A percentile compares a stretch with the other conserved stretches of the same genome.
Conservation (phyloP, 179 eudicot species). For the Monotropa hypopitys region DNA sequence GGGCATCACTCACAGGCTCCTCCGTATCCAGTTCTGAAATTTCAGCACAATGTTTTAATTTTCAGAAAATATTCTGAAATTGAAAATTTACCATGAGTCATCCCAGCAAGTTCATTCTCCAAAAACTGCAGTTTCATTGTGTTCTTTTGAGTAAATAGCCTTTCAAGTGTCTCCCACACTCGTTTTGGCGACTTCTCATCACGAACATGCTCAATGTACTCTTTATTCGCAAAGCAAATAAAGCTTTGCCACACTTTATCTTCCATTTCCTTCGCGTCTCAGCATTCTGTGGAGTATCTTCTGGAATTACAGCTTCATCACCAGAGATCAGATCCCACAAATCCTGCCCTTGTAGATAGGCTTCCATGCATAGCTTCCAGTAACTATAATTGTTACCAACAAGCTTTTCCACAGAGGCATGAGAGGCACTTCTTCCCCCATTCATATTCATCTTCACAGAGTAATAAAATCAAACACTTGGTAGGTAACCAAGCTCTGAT, state of each 20-base stretch:
- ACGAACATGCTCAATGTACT: slow-evolving; percentile 17
- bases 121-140: slow-evolving; percentile 4
- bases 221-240: slow-evolving; percentile 15
- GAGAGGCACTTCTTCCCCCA: too few species aligned
- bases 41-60: slow-evolving; percentile 11
- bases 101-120: background rate
- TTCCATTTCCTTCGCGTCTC: slow-evolving; percentile 14
- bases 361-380: background rate
- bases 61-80: slow-evolving; percentile 13
- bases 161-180: slow-evolving; percentile 5
- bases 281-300: slow-evolving; percentile 3
- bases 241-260: slow-evolving; percentile 13
- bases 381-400: background rate
- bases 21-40: slow-evolving; percentile 1
- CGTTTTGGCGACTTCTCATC: slow-evolving; percentile 4
- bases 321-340: background rate
- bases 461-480: too few species aligned
- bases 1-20: slow-evolving; percentile 10
- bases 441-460: too few species aligned
- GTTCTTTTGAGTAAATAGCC: slow-evolving; percentile 12
- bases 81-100: slow-evolving; percentile 8
- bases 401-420: background rate
- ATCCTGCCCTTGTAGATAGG: background rate
- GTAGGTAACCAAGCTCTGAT: too few species aligned
- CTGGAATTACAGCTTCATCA: background rate